A percentile compares a stretch with the other conserved stretches of the same genome.
Conservation (phyloP, 352 stramenopile genomes). For the Phytophthora sp. region DNA sequence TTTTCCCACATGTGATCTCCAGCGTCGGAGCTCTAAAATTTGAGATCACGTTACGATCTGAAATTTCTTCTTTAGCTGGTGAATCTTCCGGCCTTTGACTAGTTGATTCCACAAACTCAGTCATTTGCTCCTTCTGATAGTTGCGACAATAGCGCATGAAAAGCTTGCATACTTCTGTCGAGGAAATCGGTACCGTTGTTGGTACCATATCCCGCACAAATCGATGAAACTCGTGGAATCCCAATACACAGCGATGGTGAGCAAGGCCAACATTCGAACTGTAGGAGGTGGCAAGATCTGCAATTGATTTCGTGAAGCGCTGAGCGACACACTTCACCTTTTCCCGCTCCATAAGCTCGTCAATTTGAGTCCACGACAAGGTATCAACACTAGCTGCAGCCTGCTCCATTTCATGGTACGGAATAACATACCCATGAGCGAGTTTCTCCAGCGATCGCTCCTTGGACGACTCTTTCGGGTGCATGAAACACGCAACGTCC, state of each 20-base stretch:
- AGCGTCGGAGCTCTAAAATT: constrained; percentile 10
- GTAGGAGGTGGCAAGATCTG: constrained; percentile 54
- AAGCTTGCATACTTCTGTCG: constrained; percentile 54
- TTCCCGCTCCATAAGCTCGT: constrained; percentile 34
- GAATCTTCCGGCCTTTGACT: constrained; percentile 18
- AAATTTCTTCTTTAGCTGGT: constrained; percentile 18
- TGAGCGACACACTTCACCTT: constrained; percentile 43
- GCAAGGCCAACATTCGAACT: constrained; percentile 47
- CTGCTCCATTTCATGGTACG: constrained; percentile 44
- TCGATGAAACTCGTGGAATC: constrained; percentile 58
- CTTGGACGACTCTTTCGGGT: constrained; percentile 39
- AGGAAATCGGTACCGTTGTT: constrained; percentile 44
- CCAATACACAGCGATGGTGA: constrained; percentile 37
- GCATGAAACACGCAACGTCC: constrained; percentile 52
- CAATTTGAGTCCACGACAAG: constrained; percentile 52
- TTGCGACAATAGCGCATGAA: constrained; percentile 58
- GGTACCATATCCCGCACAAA: constrained; percentile 62
- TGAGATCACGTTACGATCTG: constrained; percentile 4
- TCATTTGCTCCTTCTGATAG: background rate
- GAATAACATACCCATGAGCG: constrained; percentile 43
- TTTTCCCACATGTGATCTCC: constrained; percentile 28
- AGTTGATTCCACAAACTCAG: background rate
- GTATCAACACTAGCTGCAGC: constrained; percentile 4
- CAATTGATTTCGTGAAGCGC: constrained; percentile 50
- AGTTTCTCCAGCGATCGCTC: constrained; percentile 51